A percentile compares a stretch with the other conserved stretches of the same genome.
Evolutionary conservation across 257 asterid species (phyloP).

Genomic region (Penstemon newberryi): DNA sequence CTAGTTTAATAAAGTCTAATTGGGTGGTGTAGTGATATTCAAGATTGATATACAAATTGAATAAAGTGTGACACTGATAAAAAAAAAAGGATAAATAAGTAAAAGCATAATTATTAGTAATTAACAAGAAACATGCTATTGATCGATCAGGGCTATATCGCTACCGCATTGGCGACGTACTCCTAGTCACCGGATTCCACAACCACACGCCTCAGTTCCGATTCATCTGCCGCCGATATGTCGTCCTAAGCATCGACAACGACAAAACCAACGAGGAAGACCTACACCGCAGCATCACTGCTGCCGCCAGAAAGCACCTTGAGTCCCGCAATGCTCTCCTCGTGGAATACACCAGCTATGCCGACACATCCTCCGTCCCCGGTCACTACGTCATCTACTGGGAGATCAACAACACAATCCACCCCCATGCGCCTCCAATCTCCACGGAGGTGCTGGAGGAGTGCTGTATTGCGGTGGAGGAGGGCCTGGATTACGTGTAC

Average conservation of each 20-base stretch:
- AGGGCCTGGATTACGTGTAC: conserved; percentile 61
- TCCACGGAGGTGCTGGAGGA: conserved; percentile 43
- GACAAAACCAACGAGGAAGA: conserved; percentile 78
- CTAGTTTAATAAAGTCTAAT: no score
- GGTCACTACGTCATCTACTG: conserved; percentile 82
- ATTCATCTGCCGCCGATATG: conserved; percentile 76
- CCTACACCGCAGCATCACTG: conserved; percentile 70
- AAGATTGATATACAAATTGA: no score
- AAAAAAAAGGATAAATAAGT: no score
- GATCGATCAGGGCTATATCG: conserved; percentile 49
- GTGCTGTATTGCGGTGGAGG: conserved; percentile 72
- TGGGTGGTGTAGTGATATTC: no score
- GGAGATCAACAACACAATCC: conserved; percentile 53
- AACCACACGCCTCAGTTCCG: conserved; percentile 67
- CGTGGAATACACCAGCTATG: conserved; percentile 73
- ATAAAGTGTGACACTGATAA: no score
- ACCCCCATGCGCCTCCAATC: conserved; percentile 33
- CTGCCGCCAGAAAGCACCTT: conserved; percentile 43
- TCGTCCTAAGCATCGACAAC: conserved; percentile 69
- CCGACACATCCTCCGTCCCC: conserved; percentile 69
- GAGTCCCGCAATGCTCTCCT: conserved; percentile 62
- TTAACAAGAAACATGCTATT: no score
- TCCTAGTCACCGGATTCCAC: conserved; percentile 74
- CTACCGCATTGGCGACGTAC: conserved; percentile 75
- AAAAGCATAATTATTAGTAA: no score